These are phyloP conservation scores for Entomortierella chlamydospora DNA, from an alignment of 192 early-diverging fungal genomes.

Conservation along the genomic window DNA sequence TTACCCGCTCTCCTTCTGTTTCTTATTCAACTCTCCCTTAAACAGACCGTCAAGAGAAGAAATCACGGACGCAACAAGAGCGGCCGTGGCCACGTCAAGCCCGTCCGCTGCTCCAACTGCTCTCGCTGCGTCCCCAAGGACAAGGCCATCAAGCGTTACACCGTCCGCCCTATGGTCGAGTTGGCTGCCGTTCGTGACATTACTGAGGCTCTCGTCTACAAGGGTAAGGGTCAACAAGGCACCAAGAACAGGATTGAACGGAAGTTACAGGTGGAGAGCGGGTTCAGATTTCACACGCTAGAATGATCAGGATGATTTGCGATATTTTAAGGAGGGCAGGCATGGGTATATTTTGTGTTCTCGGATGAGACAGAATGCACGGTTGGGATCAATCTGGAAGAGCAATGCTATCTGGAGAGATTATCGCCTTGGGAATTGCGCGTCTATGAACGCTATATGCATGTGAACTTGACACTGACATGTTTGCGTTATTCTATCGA, in stretches of 20 bases:
- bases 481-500: conserved; percentile 56
- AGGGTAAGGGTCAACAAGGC: conserved; percentile 62
- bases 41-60: conserved; percentile 96
- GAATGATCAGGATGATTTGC: too few relatives aligned
- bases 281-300: too few relatives aligned
- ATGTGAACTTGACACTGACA: too few relatives aligned
- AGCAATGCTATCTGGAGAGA: too few relatives aligned
- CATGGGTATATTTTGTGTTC: too few relatives aligned
- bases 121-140: conserved; percentile 88
- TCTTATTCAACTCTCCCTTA: not conserved
- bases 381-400: too few relatives aligned
- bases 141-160: conserved; percentile 99
- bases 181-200: conserved; percentile 97
- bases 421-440: too few relatives aligned
- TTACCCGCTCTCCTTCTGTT: not conserved
- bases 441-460: too few relatives aligned
- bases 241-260: not conserved
- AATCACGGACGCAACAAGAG: conserved; percentile 99
- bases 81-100: conserved; percentile 98
- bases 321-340: too few relatives aligned
- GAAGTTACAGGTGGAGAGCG: not conserved
- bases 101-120: conserved; percentile 99
- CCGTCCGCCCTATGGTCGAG: conserved; percentile 99
- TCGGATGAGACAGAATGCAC: too few relatives aligned
- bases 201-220: conserved; percentile 95